Conservation (phyloP, 345 rosid species). For the Gossypium sturtianum region DNA sequence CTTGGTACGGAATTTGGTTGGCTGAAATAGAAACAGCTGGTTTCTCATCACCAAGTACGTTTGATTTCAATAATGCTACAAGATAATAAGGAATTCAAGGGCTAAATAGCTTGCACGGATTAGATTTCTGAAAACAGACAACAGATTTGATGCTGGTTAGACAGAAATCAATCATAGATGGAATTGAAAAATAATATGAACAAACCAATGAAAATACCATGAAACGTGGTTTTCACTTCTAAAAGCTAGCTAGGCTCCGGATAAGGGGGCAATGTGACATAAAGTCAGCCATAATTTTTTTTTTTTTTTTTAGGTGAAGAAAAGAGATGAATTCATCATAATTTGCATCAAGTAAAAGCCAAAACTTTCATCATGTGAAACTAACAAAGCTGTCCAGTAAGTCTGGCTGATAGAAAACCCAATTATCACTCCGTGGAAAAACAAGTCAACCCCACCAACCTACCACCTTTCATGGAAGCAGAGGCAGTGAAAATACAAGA, state of each 20-base stretch:
- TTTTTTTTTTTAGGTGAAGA: conserved; percentile 2
- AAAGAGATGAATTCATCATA: conserved; percentile 9
- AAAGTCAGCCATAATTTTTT: neutral
- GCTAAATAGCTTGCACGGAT: neutral
- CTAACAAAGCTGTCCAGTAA: conserved; percentile 21
- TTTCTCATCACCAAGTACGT: neutral
- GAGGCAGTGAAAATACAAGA: conserved; percentile 5
- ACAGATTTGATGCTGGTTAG: conserved; percentile 1
- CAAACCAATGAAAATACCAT: neutral
- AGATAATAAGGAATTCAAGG: neutral
- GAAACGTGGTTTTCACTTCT: neutral
- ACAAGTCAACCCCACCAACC: conserved; percentile 83
- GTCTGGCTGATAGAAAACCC: conserved; percentile 13
- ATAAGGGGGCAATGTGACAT: conserved; percentile 20
- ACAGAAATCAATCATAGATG: neutral
- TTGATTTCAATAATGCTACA: conserved; percentile 1
- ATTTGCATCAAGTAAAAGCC: conserved; percentile 15
- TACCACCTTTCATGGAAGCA: conserved; percentile 67
- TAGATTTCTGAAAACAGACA: neutral
- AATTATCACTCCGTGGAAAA: conserved; percentile 18
- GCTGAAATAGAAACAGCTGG: neutral
- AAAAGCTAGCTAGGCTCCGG: conserved; percentile 9
- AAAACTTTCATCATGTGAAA: conserved; percentile 13
- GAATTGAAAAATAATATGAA: neutral
- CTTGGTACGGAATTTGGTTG: neutral